These are phyloP conservation scores for Leccinum broughii DNA, from an alignment of 768 basidiomycete genomes.

Conservation along the genomic window DNA sequence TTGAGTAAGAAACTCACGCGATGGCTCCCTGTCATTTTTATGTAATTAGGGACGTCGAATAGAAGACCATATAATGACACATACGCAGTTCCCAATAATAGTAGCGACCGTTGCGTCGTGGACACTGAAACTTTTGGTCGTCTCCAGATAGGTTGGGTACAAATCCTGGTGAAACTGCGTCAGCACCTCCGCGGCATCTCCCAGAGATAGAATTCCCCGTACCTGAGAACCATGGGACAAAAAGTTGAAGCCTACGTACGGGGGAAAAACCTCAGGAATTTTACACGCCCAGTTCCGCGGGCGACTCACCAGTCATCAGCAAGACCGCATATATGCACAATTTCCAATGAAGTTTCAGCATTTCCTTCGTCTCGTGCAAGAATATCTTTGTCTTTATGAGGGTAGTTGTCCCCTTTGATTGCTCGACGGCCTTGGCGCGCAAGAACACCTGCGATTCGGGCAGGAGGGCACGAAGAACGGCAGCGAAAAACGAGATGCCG, in stretches of 20 bases:
- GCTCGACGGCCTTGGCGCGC: constrained; percentile 57
- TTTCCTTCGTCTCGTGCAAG: constrained; percentile 65
- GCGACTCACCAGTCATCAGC: constrained; percentile 60
- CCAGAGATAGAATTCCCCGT: background rate
- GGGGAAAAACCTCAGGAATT: background rate
- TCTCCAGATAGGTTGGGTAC: constrained; percentile 74
- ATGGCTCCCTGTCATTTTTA: constrained; percentile 41
- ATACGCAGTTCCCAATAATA: constrained; percentile 75
- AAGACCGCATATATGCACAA: constrained; percentile 82
- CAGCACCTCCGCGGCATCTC: background rate
- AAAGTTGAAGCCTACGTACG: constrained; percentile 65
- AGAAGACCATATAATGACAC: constrained; percentile 16
- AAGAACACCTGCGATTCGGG: constrained; percentile 83
- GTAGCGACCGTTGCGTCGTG: constrained; percentile 71
- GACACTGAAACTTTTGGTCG: constrained; percentile 57
- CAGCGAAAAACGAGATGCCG: constrained; percentile 70
- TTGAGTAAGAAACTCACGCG: constrained; percentile 33
- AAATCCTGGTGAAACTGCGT: constrained; percentile 46
- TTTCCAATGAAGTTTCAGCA: constrained; percentile 83
- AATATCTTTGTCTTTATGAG: constrained; percentile 67
- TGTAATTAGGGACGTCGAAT: constrained; percentile 1
- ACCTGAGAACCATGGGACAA: constrained; percentile 72
- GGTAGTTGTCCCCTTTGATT: constrained; percentile 37
- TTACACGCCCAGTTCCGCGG: background rate
- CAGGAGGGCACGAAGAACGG: constrained; percentile 57